phyloP scores from a whole-genome alignment of 768 basidiomycete species.

The Lentinula boryana region DNA sequence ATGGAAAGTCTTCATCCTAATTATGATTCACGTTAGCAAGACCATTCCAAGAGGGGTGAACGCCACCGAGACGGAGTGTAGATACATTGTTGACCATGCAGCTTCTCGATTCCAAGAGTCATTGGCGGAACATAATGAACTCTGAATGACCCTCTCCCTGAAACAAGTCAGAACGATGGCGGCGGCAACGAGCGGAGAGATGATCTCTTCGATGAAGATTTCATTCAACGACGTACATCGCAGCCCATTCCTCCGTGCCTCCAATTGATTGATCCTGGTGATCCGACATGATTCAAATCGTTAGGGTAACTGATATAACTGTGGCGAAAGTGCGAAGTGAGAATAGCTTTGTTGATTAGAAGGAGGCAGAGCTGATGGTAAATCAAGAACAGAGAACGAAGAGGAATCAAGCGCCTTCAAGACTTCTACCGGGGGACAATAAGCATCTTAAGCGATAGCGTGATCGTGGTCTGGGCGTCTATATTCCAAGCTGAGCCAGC shows the following conservation, averaged over 20 bases:
- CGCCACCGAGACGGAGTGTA: background rate
- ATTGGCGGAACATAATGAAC: background rate
- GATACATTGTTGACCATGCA: background rate
- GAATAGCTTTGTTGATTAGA: too few species aligned
- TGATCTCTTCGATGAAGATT: too few species aligned
- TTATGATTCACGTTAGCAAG: background rate
- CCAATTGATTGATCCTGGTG: background rate
- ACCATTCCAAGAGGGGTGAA: background rate
- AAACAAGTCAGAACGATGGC: background rate
- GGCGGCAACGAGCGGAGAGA: background rate
- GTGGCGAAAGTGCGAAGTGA: too few species aligned
- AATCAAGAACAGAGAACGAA: too few species aligned
- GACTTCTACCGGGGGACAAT: background rate
- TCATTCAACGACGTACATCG: background rate
- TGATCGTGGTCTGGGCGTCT: background rate
- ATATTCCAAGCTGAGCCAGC: background rate
- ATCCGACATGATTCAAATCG: background rate
- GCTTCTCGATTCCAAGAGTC: background rate
- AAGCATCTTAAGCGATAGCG: background rate
- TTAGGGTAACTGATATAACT: too few species aligned
- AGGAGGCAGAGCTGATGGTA: too few species aligned
- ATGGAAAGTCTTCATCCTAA: background rate
- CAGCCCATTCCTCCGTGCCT: background rate
- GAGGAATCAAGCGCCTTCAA: background rate
- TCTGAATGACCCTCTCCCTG: background rate